Evolutionary conservation across 768 basidiomycete species (phyloP).

Genomic region (Russula ochroleuca): DNA sequence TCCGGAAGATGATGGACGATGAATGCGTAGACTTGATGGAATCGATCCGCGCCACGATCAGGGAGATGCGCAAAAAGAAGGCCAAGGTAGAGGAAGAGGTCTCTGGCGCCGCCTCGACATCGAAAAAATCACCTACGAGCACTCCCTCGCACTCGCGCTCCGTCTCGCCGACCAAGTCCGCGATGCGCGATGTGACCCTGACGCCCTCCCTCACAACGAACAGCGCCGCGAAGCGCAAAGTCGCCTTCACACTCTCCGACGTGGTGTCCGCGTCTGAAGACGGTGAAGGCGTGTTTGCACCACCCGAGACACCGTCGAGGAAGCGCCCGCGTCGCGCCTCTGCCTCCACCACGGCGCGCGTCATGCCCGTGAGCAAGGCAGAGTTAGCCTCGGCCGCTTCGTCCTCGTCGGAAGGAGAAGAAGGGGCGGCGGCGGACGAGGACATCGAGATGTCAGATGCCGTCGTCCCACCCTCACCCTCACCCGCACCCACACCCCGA

Average conservation of each 20-base stretch:
- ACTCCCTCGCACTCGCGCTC: constrained; percentile 18
- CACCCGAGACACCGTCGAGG: constrained; percentile 24
- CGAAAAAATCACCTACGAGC: background rate
- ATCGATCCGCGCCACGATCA: constrained; percentile 6
- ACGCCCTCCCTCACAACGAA: constrained; percentile 1
- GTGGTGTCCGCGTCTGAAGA: constrained; percentile 6
- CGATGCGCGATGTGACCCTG: constrained; percentile 9
- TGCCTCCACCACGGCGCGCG: background rate
- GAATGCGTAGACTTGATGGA: constrained; percentile 14
- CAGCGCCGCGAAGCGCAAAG: constrained; percentile 22
- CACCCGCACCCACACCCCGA: background rate
- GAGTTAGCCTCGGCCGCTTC: constrained; percentile 3
- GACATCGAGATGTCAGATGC: constrained; percentile 18
- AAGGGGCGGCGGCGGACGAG: background rate
- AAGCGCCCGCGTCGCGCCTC: constrained; percentile 13
- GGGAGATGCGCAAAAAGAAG: constrained; percentile 16
- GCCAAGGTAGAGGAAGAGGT: background rate
- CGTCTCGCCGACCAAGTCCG: constrained; percentile 24
- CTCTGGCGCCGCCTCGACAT: background rate
- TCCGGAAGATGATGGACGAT: constrained; percentile 13
- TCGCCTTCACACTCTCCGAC: constrained; percentile 20
- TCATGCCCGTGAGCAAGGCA: constrained; percentile 12
- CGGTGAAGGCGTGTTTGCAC: constrained; percentile 10
- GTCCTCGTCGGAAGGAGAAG: constrained; percentile 8
- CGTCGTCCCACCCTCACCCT: background rate